Base-by-base conservation (phyloP, 1,284 basidiomycete genomes). In the Cutaneotrichosporon arboriforme region DNA sequence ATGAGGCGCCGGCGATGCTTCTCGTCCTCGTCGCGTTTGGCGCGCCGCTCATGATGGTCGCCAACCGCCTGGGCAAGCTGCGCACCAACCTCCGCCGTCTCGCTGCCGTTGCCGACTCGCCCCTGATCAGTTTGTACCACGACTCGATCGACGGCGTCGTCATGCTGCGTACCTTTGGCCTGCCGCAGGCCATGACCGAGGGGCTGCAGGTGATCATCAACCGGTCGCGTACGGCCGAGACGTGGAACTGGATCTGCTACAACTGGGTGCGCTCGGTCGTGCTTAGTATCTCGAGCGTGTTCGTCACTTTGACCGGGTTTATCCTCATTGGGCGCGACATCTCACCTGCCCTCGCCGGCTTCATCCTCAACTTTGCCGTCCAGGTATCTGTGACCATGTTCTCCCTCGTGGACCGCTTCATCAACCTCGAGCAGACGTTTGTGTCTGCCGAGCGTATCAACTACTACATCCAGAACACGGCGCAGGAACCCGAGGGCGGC, bases 91-190 rank as follows among this genome's bases (percentile, higher is more conserved):
- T 74, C 10, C 58, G 67, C 18, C 62, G 73, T 17, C 61, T 73
- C 8, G 60, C 62, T 10, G 65, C 71, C 5, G 65, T 72, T 3
- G 67, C 73, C 7, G 71, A 71, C 37, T 74, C 72, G 10, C 77
- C 77, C 0, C 54, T 78, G 4, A 73, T 76, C 59, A 70, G 69
- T 5, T 62, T 77, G n/a, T 78, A 75, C 52, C 67, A 75, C 54
- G 74, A 77, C 54, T 64, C 70, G 1, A 73, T 78, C 35, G 68
- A 73, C n/a, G 76, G 76, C 4, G 73, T 76, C 1, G 73, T 74
- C 10, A 75, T 78, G 61, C 69, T 78, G 34, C 65, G 77, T 42
- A 75, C 77, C 48, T 49, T 75, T 70, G 68, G 72, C 2, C 60
- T 69, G 17, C 60, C 62, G 10, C 51, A 69, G 4, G 62, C 75